Base-by-base conservation (phyloP, 2,329 filamentous ascomycete species). In the Fusarium albidum region DNA sequence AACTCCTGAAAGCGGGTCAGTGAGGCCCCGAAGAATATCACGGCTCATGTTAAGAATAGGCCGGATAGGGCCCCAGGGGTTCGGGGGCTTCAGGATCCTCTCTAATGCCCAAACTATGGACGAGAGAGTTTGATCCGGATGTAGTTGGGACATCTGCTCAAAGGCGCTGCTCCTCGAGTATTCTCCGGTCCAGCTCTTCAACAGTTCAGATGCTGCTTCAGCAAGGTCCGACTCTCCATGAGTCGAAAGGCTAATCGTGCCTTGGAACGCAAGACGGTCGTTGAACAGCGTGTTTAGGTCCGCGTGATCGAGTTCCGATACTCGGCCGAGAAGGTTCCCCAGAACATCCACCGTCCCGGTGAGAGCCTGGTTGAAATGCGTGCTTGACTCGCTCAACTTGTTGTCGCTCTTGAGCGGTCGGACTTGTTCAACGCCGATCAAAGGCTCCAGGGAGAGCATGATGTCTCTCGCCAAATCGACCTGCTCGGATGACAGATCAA, bases 141-240 rank as follows among this genome's bases (percentile, higher is more conserved):
- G 74, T 2, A 72, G 65, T 35, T 73, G 71, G 7, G 73, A 70
- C 68, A 76, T 74, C 41, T 76, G 72, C 43, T 75, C 70, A 14
- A 75, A 66, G 3, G 74, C 73, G 10, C 67, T 63, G 27, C 69
- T 70, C 33, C 82, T 80, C 15, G 75, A 77, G 28, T 77, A 69
- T 70, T 96, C 86, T 9, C 83, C 84, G 29, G 91, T 95, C 65
- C 94, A 84, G 29, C 86, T 86, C 72, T 96, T 96, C 60, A 98
- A 82, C 25, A 98, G 77, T 61, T 92, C 89, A 7, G 93, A 83
- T 1, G 90, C 88, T 13, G 91, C 89, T 69, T 93, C 88, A 56
- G 91, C 92, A 28, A 95, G 87, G 52, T 87, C 82, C 49, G 89
- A 79, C 62, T 96, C 88, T 13, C 91, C 90, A 35, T 92, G 92